These are phyloP conservation scores for Cordyceps cateniannulata DNA, from an alignment of 2,329 filamentous ascomycete genomes.

Conservation along the genomic window DNA sequence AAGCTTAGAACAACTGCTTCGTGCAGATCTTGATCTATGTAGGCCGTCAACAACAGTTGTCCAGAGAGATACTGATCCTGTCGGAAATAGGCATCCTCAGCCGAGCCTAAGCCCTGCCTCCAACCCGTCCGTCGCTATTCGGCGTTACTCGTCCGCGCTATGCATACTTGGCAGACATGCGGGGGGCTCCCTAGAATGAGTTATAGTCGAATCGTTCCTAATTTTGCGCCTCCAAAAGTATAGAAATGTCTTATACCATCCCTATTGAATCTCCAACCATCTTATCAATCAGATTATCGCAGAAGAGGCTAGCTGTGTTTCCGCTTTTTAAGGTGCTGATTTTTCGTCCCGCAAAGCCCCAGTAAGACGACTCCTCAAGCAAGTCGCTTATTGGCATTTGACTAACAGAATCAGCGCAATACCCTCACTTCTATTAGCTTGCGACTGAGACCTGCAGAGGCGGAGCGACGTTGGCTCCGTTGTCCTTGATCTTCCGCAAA, in stretches of 20 bases:
- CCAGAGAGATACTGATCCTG: neutral
- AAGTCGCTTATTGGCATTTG: neutral
- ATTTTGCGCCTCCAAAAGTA: neutral
- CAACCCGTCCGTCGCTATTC: neutral
- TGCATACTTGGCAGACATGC: neutral
- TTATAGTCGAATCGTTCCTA: neutral
- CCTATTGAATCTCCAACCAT: neutral
- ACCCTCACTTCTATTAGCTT: neutral
- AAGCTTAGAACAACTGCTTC: neutral
- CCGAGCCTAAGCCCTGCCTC: neutral
- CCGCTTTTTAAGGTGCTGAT: too few species aligned
- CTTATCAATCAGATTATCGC: neutral
- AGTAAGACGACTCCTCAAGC: neutral
- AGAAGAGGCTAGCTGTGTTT: neutral
- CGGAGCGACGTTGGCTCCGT: neutral
- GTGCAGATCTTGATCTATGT: neutral
- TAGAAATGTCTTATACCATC: neutral
- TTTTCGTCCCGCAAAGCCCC: too few species aligned
- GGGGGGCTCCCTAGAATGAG: too few species aligned
- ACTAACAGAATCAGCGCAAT: neutral
- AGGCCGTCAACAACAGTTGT: neutral
- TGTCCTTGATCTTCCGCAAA: neutral
- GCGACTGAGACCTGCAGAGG: neutral
- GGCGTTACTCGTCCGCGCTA: neutral
- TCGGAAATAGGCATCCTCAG: neutral